Evolutionary conservation across 2,329 filamentous ascomycete genomes (phyloP).

Genomic region (Xylariaceae sp.): DNA sequence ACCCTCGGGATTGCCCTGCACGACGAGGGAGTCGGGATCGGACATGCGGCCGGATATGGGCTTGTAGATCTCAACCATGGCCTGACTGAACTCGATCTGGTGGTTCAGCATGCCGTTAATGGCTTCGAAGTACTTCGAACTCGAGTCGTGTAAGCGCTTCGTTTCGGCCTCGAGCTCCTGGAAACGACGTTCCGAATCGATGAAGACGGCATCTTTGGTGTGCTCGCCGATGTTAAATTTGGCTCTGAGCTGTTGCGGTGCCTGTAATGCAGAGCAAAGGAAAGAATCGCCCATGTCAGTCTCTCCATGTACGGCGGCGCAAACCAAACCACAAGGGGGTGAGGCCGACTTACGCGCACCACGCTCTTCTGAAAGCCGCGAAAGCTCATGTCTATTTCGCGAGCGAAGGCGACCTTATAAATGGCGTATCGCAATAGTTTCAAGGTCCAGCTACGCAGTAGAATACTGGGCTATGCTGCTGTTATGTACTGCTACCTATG

Average conservation of each 20-base stretch:
- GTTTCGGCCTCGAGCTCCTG: constrained; percentile 92
- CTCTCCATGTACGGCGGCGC: constrained; percentile 1
- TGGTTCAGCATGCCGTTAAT: constrained; percentile 97
- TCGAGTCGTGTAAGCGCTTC: constrained; percentile 90
- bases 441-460: not conserved
- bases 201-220: constrained; percentile 91
- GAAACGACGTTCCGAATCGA: constrained; percentile 90
- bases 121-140: constrained; percentile 93
- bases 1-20: constrained; percentile 85
- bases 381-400: constrained; percentile 70
- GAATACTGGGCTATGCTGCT: not conserved
- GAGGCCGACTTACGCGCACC: constrained; percentile 59
- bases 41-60: constrained; percentile 95
- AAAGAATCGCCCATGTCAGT: constrained; percentile 1
- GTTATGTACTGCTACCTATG: not conserved
- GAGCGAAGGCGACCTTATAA: not conserved
- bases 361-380: constrained; percentile 92
- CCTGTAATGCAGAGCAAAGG: constrained; percentile 40
- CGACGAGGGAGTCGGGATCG: constrained; percentile 76
- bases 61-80: constrained; percentile 94
- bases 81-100: constrained; percentile 97
- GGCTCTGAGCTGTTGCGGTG: constrained; percentile 85
- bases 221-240: constrained; percentile 94
- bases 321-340: not conserved
- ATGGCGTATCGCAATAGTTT: not conserved